These are phyloP conservation scores for Naganishia sp. DNA, from an alignment of 1,284 basidiomycete genomes.

Conservation along the genomic window DNA sequence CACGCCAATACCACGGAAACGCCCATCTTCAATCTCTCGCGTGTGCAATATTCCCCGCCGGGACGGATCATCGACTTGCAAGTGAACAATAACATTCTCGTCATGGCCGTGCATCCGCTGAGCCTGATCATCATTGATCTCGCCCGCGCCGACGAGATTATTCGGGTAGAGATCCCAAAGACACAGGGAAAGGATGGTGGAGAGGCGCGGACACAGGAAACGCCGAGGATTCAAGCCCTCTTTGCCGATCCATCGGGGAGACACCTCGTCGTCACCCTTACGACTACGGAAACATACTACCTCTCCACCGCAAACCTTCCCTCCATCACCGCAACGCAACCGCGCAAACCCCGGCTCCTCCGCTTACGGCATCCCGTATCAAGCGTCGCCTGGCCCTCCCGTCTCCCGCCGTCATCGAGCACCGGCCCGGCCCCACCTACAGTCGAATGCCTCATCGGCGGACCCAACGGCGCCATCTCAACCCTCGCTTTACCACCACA, in stretches of 20 bases:
- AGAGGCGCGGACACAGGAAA: constrained; percentile 7
- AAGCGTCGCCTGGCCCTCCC: constrained; percentile 88
- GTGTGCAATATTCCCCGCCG: constrained; percentile 84
- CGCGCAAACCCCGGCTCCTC: constrained; percentile 25
- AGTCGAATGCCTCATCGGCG: constrained; percentile 84
- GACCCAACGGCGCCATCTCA: constrained; percentile 76
- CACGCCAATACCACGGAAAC: constrained; percentile 18
- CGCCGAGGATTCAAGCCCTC: constrained; percentile 61
- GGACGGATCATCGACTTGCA: constrained; percentile 75
- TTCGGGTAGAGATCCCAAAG: constrained; percentile 70
- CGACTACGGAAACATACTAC: constrained; percentile 92
- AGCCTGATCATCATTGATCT: constrained; percentile 80
- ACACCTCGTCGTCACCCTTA: constrained; percentile 82
- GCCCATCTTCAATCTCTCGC: constrained; percentile 78
- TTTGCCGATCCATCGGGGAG: constrained; percentile 89
- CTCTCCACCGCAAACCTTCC: constrained; percentile 57
- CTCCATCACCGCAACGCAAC: not conserved
- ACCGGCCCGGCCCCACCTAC: constrained; percentile 74
- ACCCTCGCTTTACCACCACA: constrained; percentile 71
- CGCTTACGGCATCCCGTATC: constrained; percentile 72
- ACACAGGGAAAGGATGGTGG: constrained; percentile 51
- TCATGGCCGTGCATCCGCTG: constrained; percentile 78
- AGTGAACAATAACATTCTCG: constrained; percentile 81
- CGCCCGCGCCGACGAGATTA: constrained; percentile 74
- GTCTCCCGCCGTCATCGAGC: constrained; percentile 50